Base-by-base conservation (phyloP, 2,329 filamentous ascomycete species). In the Exophiala bonariae region DNA sequence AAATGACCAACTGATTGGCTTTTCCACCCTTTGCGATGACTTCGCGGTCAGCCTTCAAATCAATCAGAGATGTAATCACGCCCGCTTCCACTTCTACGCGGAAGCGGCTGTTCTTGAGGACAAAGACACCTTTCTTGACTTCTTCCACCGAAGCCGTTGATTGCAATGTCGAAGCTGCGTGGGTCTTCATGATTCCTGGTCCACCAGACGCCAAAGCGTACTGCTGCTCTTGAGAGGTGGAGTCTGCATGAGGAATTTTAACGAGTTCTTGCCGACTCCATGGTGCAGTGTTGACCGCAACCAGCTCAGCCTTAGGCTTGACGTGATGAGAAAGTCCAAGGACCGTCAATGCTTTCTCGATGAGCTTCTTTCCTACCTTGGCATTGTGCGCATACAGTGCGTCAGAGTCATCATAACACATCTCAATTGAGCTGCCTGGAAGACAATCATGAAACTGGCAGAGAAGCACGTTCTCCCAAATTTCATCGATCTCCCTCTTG, bases 371-470 rank as follows among this genome's bases (percentile, higher is more conserved):
- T 4, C 88, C 92, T 1, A 81, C 89, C 56, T 83, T 74, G 63
- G 95, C 96, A 2, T 96, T 81, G 58, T 89, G 76, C 2, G 81
- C 86, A 63, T 99, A 99, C 5, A 96, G 77, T 78, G 90, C 80
- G 63, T 96, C 87, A 3, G 91, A 95, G 64, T 99, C 93, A 65
- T 95, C 89, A 61, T 97, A 97, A 67, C 90, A 96, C 90, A 97
- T 96, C 67, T 95, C 91, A 59, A 99, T 97, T 26, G 83, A 88
- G 64, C 89, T 96, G 46, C 93, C 93, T 1, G 93, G 93, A 41
- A 99, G 77, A 65, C 93, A 97, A 65, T 99, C 93, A 57, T 99
- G 93, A 76, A 99, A 99, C 62, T 99, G 93, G 58, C 92, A 97
- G 19, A 97, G 80, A 18, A 97, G 77, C 3, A 92, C 86, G 45